Conservation (phyloP, 1,284 basidiomycete genomes). For the Cryptococcus maquisensis region DNA sequence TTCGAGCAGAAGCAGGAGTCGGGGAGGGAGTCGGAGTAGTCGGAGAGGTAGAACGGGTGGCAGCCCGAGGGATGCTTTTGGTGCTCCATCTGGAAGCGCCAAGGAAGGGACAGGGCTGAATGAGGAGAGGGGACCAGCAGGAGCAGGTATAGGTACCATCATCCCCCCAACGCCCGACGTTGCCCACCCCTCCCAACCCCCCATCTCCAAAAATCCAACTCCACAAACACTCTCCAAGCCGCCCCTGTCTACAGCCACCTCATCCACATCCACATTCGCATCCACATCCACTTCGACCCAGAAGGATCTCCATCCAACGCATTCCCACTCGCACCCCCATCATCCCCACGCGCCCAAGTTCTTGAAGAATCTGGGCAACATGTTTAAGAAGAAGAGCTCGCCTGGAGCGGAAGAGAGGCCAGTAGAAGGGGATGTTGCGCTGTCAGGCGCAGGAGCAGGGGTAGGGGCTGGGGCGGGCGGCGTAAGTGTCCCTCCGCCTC, state of each 20-base stretch:
- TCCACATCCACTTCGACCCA: too few species aligned
- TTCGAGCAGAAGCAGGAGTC: not conserved
- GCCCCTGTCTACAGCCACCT: too few species aligned
- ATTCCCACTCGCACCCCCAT: not conserved
- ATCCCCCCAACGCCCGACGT: not conserved
- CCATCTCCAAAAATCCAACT: not conserved
- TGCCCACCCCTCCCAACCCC: not conserved
- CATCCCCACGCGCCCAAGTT: slow-evolving; percentile 12
- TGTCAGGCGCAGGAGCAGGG: not conserved
- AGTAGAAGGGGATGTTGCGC: not conserved
- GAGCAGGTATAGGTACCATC: not conserved
- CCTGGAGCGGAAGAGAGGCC: slow-evolving; percentile 3
- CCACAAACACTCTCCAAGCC: not conserved
- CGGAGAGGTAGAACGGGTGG: slow-evolving; percentile 1
- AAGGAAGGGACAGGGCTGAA: not conserved
- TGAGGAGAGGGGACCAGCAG: not conserved
- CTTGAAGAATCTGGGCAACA: slow-evolving; percentile 29
- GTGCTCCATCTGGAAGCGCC: not conserved
- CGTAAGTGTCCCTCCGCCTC: not conserved
- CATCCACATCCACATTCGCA: too few species aligned
- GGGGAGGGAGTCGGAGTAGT: not conserved
- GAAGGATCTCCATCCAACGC: too few species aligned
- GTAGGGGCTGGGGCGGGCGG: not conserved
- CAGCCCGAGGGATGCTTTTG: not conserved
- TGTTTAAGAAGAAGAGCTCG: slow-evolving; percentile 20